Evolutionary conservation across 345 rosid species (phyloP).

Genomic region (Gossypium stocksii): DNA sequence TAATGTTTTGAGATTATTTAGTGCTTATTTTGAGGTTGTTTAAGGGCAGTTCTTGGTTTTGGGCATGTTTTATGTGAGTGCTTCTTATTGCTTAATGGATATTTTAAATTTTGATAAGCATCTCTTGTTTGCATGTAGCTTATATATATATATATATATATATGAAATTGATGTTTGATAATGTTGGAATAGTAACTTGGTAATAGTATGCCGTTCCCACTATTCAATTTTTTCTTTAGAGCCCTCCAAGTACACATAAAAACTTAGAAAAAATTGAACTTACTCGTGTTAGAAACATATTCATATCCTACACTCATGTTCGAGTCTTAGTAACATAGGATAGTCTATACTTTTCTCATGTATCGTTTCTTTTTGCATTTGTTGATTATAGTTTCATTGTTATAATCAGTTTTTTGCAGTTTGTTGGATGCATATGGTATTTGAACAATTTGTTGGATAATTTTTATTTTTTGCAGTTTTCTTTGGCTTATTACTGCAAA

Average conservation of each 20-base stretch:
- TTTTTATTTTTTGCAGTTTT: background rate
- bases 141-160: background rate
- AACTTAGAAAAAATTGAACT: background rate
- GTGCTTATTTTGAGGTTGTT: background rate
- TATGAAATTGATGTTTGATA: background rate
- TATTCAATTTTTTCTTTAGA: background rate
- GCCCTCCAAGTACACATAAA: background rate
- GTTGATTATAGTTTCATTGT: background rate
- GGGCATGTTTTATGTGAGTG: background rate
- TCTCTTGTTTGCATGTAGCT: background rate
- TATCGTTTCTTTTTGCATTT: background rate
- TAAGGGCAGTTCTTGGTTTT: background rate
- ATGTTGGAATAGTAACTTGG: background rate
- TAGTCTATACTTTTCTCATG: background rate
- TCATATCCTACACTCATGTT: background rate
- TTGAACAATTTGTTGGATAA: background rate
- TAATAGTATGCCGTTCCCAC: background rate
- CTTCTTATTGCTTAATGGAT: background rate
- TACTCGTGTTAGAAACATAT: background rate
- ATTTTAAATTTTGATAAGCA: background rate
- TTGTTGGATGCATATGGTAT: background rate
- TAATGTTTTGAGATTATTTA: background rate
- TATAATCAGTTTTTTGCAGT: background rate
- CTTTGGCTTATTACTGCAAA: background rate
- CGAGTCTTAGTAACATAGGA: background rate